Base-by-base conservation (phyloP, 2,329 filamentous ascomycete genomes). In the Pseudocercospora cruenta region DNA sequence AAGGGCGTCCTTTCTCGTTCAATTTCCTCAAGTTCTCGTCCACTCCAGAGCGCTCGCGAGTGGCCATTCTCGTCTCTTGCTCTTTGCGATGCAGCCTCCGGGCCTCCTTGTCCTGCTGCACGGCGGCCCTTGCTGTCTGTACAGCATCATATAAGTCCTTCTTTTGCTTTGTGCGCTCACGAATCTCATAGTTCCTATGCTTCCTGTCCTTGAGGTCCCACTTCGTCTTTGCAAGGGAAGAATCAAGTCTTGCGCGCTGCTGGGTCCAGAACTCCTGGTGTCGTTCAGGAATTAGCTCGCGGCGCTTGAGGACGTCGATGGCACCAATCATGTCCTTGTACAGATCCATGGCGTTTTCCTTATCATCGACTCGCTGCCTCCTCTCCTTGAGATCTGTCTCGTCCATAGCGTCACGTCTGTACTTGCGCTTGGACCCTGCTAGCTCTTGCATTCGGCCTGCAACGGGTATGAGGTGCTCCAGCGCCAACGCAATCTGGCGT, bases 301-400 rank as follows among this genome's bases (percentile, higher is more conserved):
- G 68, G 33, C 66, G 62, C 36, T 73, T 66, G n/a, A 77, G 47
- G 10, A 67, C 73, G 61, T 77, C 74, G 36, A 78, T 75, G 9
- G 68, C 68, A 39, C 73, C 69, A 24, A 76, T 66, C 45, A 73
- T 62, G 45, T 55, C 65, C 49, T 70, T 68, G 51, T 74, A 60
- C 31, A 77, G 67, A 4, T 53, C 21, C 12, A 72, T 7, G 3
- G 68, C 54, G 2, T 73, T 67, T 7, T 69, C 62, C 43, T 70
- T 69, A 28, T 67, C 61, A 10, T 47, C 22, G n/a, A 58, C 4
- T 26, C 62, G 55, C 16, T 39, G 24, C 19, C 55, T 19, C 33
- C 55, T 58, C 31, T 58, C 55, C 6, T 57, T 28, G 3, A 58
- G 28, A 9, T 58, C 55, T 39, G 33, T 28, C 55, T 58, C 55